A percentile compares a stretch with the other conserved stretches of the same genome.
Conservation (phyloP, 2,329 filamentous ascomycete genomes). For the Diaporthe sp. region DNA sequence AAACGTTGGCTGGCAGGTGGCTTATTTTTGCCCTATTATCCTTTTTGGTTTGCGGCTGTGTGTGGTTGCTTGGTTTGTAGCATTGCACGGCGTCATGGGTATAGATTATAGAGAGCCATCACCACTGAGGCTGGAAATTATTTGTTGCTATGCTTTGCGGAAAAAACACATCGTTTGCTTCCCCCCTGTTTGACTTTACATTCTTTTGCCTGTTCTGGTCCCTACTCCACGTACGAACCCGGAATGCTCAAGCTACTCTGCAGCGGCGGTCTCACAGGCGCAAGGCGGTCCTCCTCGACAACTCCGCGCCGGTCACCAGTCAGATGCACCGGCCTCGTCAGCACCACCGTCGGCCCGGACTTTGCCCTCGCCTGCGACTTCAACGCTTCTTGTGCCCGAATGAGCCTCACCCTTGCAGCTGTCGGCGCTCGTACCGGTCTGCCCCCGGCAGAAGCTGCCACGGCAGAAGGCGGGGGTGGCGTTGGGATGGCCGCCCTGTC, state of each 20-base stretch:
- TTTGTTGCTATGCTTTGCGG: neutral
- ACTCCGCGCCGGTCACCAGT: slow-evolving; percentile 5
- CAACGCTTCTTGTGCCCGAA: slow-evolving; percentile 37
- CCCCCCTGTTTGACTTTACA: neutral
- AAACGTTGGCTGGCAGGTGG: neutral
- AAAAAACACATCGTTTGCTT: neutral
- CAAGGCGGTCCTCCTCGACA: neutral
- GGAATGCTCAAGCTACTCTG: slow-evolving; percentile 28
- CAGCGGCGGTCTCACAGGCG: neutral
- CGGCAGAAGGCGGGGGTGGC: neutral
- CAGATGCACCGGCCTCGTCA: slow-evolving; percentile 29
- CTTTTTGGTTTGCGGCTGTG: neutral
- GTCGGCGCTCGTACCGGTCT: slow-evolving; percentile 25
- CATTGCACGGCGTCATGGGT: slow-evolving; percentile 39
- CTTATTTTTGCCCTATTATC: neutral
- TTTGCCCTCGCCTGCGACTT: slow-evolving; percentile 22
- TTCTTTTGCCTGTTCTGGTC: neutral
- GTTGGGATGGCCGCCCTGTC: slow-evolving; percentile 24
- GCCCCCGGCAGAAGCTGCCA: neutral
- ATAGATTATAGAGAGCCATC: slow-evolving; percentile 2
- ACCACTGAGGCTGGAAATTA: neutral
- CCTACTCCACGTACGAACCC: slow-evolving; percentile 29
- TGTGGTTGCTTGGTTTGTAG: neutral
- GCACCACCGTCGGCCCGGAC: slow-evolving; percentile 20
- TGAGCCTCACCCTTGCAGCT: slow-evolving; percentile 31